Evolutionary conservation across 2,329 filamentous ascomycete species (phyloP).

Genomic region (Pseudocercospora vitis): DNA sequence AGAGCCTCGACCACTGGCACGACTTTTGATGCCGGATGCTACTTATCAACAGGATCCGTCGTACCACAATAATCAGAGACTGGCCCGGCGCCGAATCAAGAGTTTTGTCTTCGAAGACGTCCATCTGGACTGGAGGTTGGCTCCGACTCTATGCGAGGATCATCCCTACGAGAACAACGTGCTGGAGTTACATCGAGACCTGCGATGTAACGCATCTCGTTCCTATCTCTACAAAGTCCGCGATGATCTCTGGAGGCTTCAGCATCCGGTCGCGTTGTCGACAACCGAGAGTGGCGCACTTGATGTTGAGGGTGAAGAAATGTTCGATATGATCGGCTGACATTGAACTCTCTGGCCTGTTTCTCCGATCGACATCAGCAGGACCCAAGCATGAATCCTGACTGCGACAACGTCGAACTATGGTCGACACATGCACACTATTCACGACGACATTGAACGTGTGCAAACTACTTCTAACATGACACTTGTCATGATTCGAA

Average conservation of each 20-base stretch:
- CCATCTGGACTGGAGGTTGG: slow-evolving; percentile 29
- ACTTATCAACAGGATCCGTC: slow-evolving; percentile 8
- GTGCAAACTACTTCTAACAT: background rate
- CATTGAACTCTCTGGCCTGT: background rate
- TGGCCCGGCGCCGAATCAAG: slow-evolving; percentile 20
- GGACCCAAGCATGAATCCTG: background rate
- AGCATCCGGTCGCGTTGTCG: background rate
- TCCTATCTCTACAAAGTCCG: slow-evolving; percentile 20
- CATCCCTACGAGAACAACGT: slow-evolving; percentile 17
- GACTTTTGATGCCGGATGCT: slow-evolving; percentile 16
- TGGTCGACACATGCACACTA: background rate
- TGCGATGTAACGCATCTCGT: slow-evolving; percentile 25
- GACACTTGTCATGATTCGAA: background rate
- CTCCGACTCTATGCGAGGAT: slow-evolving; percentile 25
- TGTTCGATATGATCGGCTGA: slow-evolving; percentile 32
- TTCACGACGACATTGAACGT: background rate
- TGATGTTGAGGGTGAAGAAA: slow-evolving; percentile 24
- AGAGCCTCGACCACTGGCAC: background rate
- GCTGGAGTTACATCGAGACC: slow-evolving; percentile 17
- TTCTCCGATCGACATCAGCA: slow-evolving; percentile 1
- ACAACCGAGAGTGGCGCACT: slow-evolving; percentile 7
- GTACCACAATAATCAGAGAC: slow-evolving; percentile 10
- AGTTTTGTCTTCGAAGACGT: slow-evolving; percentile 20
- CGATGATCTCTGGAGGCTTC: slow-evolving; percentile 15
- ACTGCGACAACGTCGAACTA: background rate